phyloP scores from a whole-genome alignment of 768 basidiomycete genomes.

The Mycena filopes region DNA sequence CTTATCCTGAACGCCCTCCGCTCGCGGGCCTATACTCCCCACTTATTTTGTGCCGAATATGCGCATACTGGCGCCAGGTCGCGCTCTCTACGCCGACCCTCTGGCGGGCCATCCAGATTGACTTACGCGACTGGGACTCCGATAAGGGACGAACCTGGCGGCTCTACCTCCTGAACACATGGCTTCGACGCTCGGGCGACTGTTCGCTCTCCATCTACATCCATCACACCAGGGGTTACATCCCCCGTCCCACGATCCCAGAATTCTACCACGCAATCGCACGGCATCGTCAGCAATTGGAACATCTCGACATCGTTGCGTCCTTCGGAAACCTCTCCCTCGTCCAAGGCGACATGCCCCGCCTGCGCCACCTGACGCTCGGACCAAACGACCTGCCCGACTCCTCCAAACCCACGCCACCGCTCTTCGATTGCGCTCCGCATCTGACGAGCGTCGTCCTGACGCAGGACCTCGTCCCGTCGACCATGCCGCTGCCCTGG shows the following conservation, averaged over 20 bases:
- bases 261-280: not conserved
- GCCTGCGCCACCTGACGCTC: constrained; percentile 6
- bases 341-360: constrained; percentile 18
- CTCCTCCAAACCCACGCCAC: not conserved
- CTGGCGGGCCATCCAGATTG: constrained; percentile 7
- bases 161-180: not conserved
- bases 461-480: not conserved
- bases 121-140: not conserved
- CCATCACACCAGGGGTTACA: not conserved
- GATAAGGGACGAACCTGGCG: not conserved
- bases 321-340: not conserved
- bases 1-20: constrained; percentile 8
- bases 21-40: not conserved
- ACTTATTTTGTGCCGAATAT: constrained; percentile 5
- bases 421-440: not conserved
- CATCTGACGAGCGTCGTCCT: not conserved
- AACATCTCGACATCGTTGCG: not conserved
- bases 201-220: constrained; percentile 9
- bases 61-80: constrained; percentile 4
- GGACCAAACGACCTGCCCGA: not conserved
- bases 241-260: not conserved
- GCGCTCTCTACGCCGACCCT: constrained; percentile 6
- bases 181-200: constrained; percentile 9
- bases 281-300: constrained; percentile 11
- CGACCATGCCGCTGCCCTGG: constrained; percentile 6